These are phyloP conservation scores for Gracilaria gracilis DNA, from an alignment of 23 red algal species.

Conservation along the genomic window DNA sequence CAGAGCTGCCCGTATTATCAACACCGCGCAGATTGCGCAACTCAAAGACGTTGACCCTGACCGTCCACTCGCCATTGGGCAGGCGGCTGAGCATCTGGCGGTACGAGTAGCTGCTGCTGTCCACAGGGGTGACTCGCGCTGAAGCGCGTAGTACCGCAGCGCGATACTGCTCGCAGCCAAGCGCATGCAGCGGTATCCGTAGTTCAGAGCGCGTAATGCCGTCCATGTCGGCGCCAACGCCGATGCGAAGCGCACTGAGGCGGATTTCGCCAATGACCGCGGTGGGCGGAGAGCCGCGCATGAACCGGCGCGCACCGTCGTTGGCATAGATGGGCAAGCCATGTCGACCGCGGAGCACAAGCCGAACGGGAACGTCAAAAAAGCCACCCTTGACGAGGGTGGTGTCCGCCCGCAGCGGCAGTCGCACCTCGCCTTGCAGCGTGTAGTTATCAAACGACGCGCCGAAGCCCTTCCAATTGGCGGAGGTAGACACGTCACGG, in stretches of 20 bases:
- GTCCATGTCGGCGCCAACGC: conserved; percentile 36
- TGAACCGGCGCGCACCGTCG: conserved; percentile 65
- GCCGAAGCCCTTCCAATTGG: conserved; percentile 72
- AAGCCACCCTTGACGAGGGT: conserved; percentile 63
- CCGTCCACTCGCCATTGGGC: conserved; percentile 83
- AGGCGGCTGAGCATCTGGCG: conserved; percentile 75
- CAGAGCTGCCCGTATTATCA: conserved; percentile 69
- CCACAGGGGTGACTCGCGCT: conserved; percentile 64
- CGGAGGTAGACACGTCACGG: conserved; percentile 34
- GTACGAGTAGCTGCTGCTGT: conserved; percentile 82
- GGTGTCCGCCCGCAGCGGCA: conserved; percentile 66
- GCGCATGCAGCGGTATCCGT: conserved; percentile 64
- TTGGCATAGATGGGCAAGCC: conserved; percentile 68
- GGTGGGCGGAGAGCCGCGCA: conserved; percentile 33
- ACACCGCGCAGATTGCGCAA: conserved; percentile 71
- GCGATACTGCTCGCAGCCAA: conserved; percentile 67
- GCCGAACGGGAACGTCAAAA: conserved; percentile 67
- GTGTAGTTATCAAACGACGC: conserved; percentile 70
- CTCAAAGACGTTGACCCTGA: conserved; percentile 83
- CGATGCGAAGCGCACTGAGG: conserved; percentile 53
- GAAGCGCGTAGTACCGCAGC: conserved; percentile 67
- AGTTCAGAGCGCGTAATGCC: conserved; percentile 54
- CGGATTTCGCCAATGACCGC: conserved; percentile 62
- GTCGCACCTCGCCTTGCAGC: conserved; percentile 70
- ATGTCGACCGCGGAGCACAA: conserved; percentile 71